Evolutionary conservation across 306 rosid species (phyloP), one percentile per base, ranked within the genome.

Genomic region (Senna siamea): DNA sequence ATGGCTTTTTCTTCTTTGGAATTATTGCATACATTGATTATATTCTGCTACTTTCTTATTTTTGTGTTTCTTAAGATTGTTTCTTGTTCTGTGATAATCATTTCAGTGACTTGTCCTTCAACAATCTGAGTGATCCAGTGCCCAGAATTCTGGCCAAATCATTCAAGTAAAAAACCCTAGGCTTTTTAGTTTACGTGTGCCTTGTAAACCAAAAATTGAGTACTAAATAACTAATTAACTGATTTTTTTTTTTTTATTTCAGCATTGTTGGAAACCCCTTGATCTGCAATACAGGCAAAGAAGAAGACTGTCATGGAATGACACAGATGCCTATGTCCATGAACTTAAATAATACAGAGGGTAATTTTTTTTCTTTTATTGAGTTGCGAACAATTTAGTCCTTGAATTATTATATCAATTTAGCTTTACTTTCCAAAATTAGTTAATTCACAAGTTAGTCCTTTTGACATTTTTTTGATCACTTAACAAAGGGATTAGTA

Each of bases 181-280:
- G 73, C 43, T 48, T 32, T 9, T 71, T 37, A 9, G 26, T 44
- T 14, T 57, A 5, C 52, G 73, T n/a, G 2, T 26, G 3, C 30
- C 30, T 26, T 26, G 30, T 59, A 28, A 43, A 14, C 3, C 40
- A 7, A 2, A 37, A 37, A 37, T 37, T 37, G 8, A 37, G 40
- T 7, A 7, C 40, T 37, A 37, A 37, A 0, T 37, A 7, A 37
- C 40, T 37, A 5, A 37, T 5, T 37, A 37, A 4, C 0, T 37
- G 2, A 32, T 32, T 32, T 32, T 2, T 7, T 4, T 37, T 37
- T 37, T 37, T 37, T 37, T 37, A 35, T 35, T 78, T 79, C 96
- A 94, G 97, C 96, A 79, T 92, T 80, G 82, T 88, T 65, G 99
- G 99, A 47, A 95, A 95, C 54, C 98, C 96, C 35, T 84, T 90